Evolutionary conservation across 345 rosid species (phyloP), one percentile per base, ranked within the genome.

Genomic region (Lagerstroemia speciosa): DNA sequence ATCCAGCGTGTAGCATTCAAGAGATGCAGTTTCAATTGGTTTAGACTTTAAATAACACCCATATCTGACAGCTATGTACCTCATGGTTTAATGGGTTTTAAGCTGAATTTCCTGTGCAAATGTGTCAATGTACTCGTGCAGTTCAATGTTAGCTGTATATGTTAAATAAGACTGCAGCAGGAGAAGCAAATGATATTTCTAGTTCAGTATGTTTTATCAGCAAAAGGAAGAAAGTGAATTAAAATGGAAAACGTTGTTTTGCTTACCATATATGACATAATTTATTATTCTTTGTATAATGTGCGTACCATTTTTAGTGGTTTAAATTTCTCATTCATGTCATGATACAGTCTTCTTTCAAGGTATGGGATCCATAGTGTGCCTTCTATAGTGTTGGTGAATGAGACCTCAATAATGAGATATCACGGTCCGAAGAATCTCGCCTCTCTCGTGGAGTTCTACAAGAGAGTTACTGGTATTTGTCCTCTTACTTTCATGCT

Each of bases 301-400:
- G 15, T 37, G 27, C 32, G 27, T 34, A 6, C 24, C 12, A n/a
- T 32, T 32, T 15, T 14, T 3, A 2, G 16, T 24, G n/a, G 19
- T 31, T 67, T 52, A 12, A 52, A 16, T n/a, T 40, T 53, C 41
- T 79, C 40, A 73, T 74, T 29, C 48, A 19, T 32, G 66, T 69
- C 14, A 55, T 64, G 24, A 70, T 75, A 75, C 85, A 90, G 97
- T 80, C 62, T 91, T 40, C 86, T 85, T 77, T 91, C 94, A 19
- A 84, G 86, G 75, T 89, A 86, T 75, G 96, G 96, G 72, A 83
- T 93, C 72, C 97, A 81, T 78, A 86, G 93, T 78, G 70, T 92
- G 78, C 98, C 98, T n/a, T 81, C 91, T 60, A 73, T 92, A 70
- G 43, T 93, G 33, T 69, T 89, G 72, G 78, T 87, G 62, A 87